phyloP scores from a whole-genome alignment of 2,329 filamentous ascomycete genomes.

The Xenoacremonium recifei region DNA sequence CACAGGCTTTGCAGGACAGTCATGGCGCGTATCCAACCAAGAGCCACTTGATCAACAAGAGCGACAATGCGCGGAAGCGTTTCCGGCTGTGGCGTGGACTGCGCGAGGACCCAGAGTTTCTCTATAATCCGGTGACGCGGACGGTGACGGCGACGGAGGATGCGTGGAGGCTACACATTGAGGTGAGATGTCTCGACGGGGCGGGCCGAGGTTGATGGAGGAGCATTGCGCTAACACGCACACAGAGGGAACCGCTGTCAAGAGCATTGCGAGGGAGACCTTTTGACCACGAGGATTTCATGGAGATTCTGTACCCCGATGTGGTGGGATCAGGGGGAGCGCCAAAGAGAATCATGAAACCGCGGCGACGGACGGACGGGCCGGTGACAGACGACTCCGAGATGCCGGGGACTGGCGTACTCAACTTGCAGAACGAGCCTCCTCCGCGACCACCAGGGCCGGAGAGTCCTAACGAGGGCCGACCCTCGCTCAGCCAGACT shows the following conservation, averaged over 20 bases:
- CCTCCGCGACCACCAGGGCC: conserved; percentile 20
- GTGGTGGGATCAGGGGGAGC: conserved; percentile 59
- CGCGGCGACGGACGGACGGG: conserved; percentile 48
- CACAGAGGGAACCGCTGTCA: conserved; percentile 56
- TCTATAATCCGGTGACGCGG: conserved; percentile 49
- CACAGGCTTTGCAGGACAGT: conserved; percentile 51
- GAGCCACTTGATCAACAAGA: conserved; percentile 62
- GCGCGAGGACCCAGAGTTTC: conserved; percentile 56
- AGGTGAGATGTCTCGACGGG: conserved; percentile 39
- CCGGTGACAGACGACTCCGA: conserved; percentile 46
- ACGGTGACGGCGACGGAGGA: conserved; percentile 57
- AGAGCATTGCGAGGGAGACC: conserved; percentile 55
- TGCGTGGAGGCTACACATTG: conserved; percentile 55
- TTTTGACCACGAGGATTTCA: conserved; percentile 60
- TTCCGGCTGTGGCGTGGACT: conserved; percentile 61
- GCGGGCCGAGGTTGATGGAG: background rate
- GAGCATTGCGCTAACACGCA: conserved; percentile 13
- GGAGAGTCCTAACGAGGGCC: conserved; percentile 24
- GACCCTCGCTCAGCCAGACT: conserved; percentile 29
- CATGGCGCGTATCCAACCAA: conserved; percentile 59
- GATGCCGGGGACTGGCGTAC: conserved; percentile 46
- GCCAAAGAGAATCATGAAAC: conserved; percentile 58
- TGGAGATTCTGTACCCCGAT: conserved; percentile 60
- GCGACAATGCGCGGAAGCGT: conserved; percentile 61
- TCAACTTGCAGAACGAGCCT: conserved; percentile 42